Evolutionary conservation across 352 stramenopile genomes (phyloP), one percentile per base, ranked within the genome.

Genomic region (Phytophthora crassamura): DNA sequence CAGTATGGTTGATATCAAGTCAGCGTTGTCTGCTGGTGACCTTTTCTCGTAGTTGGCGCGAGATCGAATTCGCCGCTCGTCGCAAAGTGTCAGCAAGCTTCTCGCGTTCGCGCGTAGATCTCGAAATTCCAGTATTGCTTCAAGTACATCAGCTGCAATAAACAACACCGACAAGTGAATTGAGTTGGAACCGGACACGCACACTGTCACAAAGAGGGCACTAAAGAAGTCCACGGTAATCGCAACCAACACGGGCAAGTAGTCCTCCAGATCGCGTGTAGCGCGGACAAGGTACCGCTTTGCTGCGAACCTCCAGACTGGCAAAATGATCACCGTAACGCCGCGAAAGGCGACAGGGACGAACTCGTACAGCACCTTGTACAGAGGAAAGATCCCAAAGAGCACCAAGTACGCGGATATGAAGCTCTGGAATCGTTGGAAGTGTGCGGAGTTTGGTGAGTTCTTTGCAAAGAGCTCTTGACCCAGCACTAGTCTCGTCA

Each of bases 201-300:
- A 57, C 16, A 51, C 46, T 5, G 10, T 45, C 10, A 56, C 40
- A 30, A 58, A 65, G 2, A 65, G 57, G 9, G 36, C 32, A n/a
- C 45, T 15, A 16, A 58, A 65, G 11, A 65, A 47, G 18, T 65
- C 57, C 3, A 52, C 28, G 2, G 33, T 34, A 35, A 65, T 43
- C 3, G 49, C 48, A 16, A 66, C 43, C 0, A 45, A 20, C 38
- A 36, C 30, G 14, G 49, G 49, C 10, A 46, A 36, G 14, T 38
- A 57, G 15, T 57, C 49, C 36, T 57, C 49, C 4, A 47, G 36
- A 6, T 57, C 16, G 18, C 22, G 18, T 28, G 20, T 47, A 14
- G 36, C 9, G 2, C 49, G 34, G 4, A 46, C 49, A 4, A 57
- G 15, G 14, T 7, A 57, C 28, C 18, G 35, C 28, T 36, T 57